These are phyloP conservation scores for Populus nigra DNA, from an alignment of 345 rosid species.

Conservation along the genomic window DNA sequence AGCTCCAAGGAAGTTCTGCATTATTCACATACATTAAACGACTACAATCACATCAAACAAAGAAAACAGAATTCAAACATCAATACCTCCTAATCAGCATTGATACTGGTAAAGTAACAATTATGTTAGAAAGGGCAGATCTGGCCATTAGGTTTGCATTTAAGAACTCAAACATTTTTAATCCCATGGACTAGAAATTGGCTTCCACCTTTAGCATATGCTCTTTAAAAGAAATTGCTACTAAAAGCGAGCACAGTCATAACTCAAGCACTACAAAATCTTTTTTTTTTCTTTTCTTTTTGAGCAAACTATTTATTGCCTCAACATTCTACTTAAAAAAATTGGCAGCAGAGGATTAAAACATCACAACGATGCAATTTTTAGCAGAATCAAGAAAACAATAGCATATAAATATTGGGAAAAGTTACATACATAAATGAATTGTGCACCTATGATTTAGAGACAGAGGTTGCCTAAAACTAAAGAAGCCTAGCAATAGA, in stretches of 20 bases:
- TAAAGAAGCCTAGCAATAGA: background rate
- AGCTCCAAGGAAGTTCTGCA: constrained; percentile 1
- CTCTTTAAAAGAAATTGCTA: background rate
- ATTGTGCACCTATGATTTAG: too few species aligned
- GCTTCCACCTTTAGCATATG: background rate
- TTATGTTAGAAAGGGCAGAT: background rate
- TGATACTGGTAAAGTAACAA: background rate
- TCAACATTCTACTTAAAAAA: too few species aligned
- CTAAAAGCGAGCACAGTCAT: background rate
- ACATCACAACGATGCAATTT: too few species aligned
- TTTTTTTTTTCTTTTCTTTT: background rate
- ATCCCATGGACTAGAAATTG: constrained; percentile 7
- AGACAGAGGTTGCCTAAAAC: too few species aligned
- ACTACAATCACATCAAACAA: too few species aligned
- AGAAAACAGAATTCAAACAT: too few species aligned
- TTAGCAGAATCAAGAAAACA: too few species aligned
- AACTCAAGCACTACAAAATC: background rate
- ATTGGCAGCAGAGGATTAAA: too few species aligned
- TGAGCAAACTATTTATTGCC: too few species aligned
- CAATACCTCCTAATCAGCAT: too few species aligned
- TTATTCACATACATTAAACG: background rate
- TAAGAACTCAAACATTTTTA: background rate
- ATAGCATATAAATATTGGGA: too few species aligned
- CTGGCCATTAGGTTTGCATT: background rate
- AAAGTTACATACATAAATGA: too few species aligned